A percentile compares a stretch with the other conserved stretches of the same genome.
Conservation (phyloP, 164 flowering plant species). For the Akebia trifoliata region DNA sequence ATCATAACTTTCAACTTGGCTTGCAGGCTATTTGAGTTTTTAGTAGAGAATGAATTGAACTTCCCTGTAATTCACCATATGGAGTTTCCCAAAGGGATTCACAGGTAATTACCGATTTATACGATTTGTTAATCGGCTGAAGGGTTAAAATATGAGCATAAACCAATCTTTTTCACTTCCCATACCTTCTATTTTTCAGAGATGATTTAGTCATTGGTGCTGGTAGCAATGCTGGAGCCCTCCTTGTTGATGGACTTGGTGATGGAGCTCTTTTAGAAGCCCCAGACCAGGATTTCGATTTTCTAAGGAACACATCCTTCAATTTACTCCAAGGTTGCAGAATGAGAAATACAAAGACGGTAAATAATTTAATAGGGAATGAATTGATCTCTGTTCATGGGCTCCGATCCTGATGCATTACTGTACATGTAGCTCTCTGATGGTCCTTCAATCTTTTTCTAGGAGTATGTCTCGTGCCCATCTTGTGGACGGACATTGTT, state of each 20-base stretch:
- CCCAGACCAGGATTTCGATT: constrained; percentile 81
- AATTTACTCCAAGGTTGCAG: constrained; percentile 98
- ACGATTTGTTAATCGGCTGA: background rate
- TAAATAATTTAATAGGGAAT: constrained; percentile 16
- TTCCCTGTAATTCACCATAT: constrained; percentile 92
- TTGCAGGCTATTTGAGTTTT: constrained; percentile 86
- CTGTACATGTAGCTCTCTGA: constrained; percentile 1
- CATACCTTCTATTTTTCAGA: constrained; percentile 31
- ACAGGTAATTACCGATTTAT: constrained; percentile 44
- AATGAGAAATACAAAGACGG: constrained; percentile 98
- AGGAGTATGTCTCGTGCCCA: constrained; percentile 99
- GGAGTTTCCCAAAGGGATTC: constrained; percentile 60
- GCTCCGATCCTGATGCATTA: background rate
- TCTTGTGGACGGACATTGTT: constrained; percentile 95
- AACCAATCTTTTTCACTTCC: constrained; percentile 1
- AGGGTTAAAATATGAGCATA: background rate
- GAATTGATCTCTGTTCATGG: background rate
- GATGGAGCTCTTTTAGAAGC: constrained; percentile 89
- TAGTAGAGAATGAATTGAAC: constrained; percentile 56
- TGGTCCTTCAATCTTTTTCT: constrained; percentile 20
- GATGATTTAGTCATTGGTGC: constrained; percentile 93
- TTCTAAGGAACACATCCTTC: constrained; percentile 85
- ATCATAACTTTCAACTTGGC: constrained; percentile 8
- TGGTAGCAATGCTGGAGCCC: constrained; percentile 85
- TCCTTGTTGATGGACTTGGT: constrained; percentile 95